Evolutionary conservation across 352 stramenopile species (phyloP), one percentile per base, ranked within the genome.

Genomic region (Phytopythium mirpurense): DNA sequence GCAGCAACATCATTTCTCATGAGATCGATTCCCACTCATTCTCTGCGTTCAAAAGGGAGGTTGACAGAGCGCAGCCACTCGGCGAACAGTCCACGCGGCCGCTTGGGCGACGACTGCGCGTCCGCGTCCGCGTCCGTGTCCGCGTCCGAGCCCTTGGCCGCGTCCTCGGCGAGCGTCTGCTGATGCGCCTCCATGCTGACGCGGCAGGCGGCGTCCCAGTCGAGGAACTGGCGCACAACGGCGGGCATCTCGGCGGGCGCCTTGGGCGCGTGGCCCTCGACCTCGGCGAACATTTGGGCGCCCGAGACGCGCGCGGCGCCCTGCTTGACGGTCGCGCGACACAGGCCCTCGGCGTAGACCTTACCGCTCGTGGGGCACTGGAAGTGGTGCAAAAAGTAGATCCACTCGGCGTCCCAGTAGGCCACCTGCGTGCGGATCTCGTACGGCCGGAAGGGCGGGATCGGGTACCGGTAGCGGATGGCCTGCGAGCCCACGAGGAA

Each of bases 321-420:
- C 19, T 78, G 31, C 23, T 51, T 56, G 45, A 74, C 64, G 8
- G 60, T 76, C 21, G 61, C 67, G 24, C 73, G 73, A 21, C 62
- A 69, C 23, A 84, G 50, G 0, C 76, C 76, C 36, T 87, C 76
- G 21, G 76, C 76, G 57, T 82, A 87, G 14, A 87, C 27, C 42
- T 78, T 79, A 32, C 72, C 74, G 0, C 68, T 83, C 19, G 64
- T 78, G 10, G 76, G 76, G 45, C 74, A 85, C 41, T 80, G 67
- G 51, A 85, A 87, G 26, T 76, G 62, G 36, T 85, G 76, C 46
- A 77, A 31, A 21, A 87, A 67, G 58, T 85, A 87, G 40, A 80
- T 74, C 71, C 74, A 83, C 36, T 68, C 60, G 37, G 65, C 43
- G 61, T 87, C 76, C 27, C 57, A 65, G 44, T 80, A 72, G 18